phyloP scores from a whole-genome alignment of 306 rosid genomes.

The Acmispon strigosus region DNA sequence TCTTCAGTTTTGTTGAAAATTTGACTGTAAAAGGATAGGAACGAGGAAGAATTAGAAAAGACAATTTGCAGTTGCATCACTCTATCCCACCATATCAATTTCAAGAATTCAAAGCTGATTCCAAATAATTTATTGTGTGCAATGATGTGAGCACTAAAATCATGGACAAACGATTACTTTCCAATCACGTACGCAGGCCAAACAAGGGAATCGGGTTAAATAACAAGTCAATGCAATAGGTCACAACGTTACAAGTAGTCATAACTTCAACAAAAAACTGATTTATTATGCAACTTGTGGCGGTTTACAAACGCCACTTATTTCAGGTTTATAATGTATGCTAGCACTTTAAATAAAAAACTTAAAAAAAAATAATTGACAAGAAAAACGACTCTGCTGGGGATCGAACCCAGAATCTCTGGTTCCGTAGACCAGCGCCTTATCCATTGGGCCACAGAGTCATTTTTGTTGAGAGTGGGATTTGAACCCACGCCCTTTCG shows the following conservation, averaged over 20 bases:
- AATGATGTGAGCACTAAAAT: constrained; percentile 6
- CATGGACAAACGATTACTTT: not conserved
- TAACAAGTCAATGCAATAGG: not conserved
- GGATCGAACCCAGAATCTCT: constrained; percentile 99
- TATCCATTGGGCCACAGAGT: constrained; percentile 75
- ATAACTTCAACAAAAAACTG: no score
- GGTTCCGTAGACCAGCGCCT: constrained; percentile 99
- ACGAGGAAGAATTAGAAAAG: not conserved
- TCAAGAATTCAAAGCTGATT: not conserved
- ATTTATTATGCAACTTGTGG: no score
- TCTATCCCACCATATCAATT: not conserved
- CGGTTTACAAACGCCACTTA: no score
- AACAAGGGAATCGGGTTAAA: not conserved
- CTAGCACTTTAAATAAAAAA: no score
- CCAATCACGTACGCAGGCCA: not conserved
- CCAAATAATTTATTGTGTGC: not conserved
- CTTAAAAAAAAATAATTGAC: not conserved
- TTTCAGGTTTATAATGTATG: no score
- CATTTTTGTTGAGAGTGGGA: not conserved
- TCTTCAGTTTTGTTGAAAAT: constrained; percentile 10
- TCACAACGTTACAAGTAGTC: not conserved
- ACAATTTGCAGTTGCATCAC: not conserved
- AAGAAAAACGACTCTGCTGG: constrained; percentile 38
- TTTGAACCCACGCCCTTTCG: no score
- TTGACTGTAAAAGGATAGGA: not conserved